These are phyloP conservation scores for Sextonia rubra DNA, from an alignment of 164 flowering plant genomes.

Conservation along the genomic window DNA sequence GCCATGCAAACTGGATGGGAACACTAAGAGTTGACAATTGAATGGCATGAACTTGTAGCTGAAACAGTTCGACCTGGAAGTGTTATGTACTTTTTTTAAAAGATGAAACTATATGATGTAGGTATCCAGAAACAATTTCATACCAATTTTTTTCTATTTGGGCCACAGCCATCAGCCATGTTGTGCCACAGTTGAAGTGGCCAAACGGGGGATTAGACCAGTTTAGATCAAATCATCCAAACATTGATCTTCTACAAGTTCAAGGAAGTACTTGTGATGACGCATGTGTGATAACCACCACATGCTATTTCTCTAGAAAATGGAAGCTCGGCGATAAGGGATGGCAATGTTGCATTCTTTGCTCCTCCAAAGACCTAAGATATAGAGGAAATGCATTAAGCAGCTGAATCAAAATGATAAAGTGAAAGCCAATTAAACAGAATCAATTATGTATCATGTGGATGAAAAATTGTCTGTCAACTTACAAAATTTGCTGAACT, in stretches of 20 bases:
- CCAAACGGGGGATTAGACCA: background rate
- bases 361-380: conserved; percentile 49
- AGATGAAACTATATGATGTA: too few species aligned
- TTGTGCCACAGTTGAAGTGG: background rate
- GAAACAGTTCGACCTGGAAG: background rate
- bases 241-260: background rate
- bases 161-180: background rate
- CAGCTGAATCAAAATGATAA: conserved; percentile 10
- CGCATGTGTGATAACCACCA: conserved; percentile 97
- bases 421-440: background rate
- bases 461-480: too few species aligned
- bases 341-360: conserved; percentile 41
- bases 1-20: background rate
- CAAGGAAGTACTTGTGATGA: conserved; percentile 60
- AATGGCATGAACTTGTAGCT: background rate
- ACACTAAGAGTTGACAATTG: background rate
- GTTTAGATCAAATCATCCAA: too few species aligned
- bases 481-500: conserved; percentile 7
- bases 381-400: background rate
- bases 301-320: conserved; percentile 72
- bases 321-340: conserved; percentile 49
- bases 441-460: too few species aligned
- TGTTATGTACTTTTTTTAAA: too few species aligned
- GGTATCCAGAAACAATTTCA: background rate
- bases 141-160: too few species aligned